Percentiles rank a stretch among this genome's conserved stretches.
phyloP scores from a whole-genome alignment of 2,329 filamentous ascomycete species.

The Alternaria burnsii region DNA sequence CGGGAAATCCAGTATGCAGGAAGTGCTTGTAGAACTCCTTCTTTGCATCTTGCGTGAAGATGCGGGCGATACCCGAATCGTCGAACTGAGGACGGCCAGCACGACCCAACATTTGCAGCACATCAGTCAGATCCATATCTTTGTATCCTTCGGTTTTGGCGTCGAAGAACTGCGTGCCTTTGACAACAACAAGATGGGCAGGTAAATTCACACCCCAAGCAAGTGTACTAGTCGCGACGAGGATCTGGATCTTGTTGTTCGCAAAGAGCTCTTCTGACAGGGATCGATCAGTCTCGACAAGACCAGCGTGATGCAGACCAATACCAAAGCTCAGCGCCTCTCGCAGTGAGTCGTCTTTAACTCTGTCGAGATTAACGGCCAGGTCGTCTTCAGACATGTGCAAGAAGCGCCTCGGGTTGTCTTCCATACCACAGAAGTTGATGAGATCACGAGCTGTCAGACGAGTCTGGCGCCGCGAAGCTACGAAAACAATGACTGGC shows the following conservation, averaged over 20 bases:
- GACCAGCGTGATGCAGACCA: constrained; percentile 93
- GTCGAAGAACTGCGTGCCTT: constrained; percentile 97
- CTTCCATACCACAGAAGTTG: constrained; percentile 98
- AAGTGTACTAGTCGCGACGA: constrained; percentile 93
- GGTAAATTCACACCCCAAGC: constrained; percentile 99
- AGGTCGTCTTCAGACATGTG: constrained; percentile 95
- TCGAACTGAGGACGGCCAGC: constrained; percentile 97
- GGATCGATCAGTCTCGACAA: constrained; percentile 92
- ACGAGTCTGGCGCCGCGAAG: constrained; percentile 91
- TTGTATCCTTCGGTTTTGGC: constrained; percentile 97
- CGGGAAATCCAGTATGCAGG: constrained; percentile 95
- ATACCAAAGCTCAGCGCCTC: constrained; percentile 98
- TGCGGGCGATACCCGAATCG: constrained; percentile 91
- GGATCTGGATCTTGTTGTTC: constrained; percentile 97
- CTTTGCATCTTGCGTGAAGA: constrained; percentile 96
- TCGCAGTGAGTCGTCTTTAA: constrained; percentile 90
- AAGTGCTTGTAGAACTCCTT: constrained; percentile 99
- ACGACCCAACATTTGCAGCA: constrained; percentile 96
- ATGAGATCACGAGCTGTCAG: constrained; percentile 96
- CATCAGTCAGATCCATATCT: constrained; percentile 98
- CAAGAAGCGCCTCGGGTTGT: constrained; percentile 92
- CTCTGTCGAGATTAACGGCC: constrained; percentile 82
- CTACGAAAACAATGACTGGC: constrained; percentile 97
- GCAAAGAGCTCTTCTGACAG: constrained; percentile 93
- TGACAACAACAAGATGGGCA: constrained; percentile 95